Evolutionary conservation across 2,329 filamentous ascomycete species (phyloP), one percentile per base, ranked within the genome.

Genomic region (Neofusicoccum umdonicola): DNA sequence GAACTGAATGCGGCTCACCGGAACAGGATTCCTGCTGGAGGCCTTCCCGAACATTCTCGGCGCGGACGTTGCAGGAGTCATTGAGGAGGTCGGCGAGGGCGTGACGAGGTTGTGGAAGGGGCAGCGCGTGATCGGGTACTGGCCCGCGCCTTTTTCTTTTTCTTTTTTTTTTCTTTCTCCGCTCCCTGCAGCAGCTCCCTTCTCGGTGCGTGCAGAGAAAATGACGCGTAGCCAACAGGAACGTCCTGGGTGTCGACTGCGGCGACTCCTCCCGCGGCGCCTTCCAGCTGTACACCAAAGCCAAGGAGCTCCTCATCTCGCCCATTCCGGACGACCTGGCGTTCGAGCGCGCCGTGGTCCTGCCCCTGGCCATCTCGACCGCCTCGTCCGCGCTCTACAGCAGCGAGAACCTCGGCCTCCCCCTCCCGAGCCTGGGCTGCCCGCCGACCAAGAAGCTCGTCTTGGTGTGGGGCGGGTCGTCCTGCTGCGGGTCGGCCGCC

Each of bases 391-490:
- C 35, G 5, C 62, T 66, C 17, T 66, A 60, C 56, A 48, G 45
- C 17, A 47, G 41, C 41, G 52, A 52, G 7, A 50, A 48, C 34
- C 48, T 66, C n/a, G 47, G 15, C 4, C 45, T 66, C 9, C 57
- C 56, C 4, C 17, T 51, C 9, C 64, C 64, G 11, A 39, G 9
- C 3, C 34, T 50, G 4, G 57, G 31, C 12, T 31, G 42, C 27
- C 71, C 71, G 8, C 42, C 42, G 9, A 35, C 42, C 4, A 48
- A 48, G 13, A 73, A 79, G 56, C 69, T 74, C 52, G 44, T 82
- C 0, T 68, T 85, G 4, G 71, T 85, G 13, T 86, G 82, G 81
- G 84, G 84, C n/a, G 85, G 83, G 0, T 78, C 81, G 2, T 79
- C 80, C 0, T 77, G 75, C 15, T 80, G 83, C 0, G 82, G 83